A percentile compares a stretch with the other conserved stretches of the same genome.
Evolutionary conservation across 441 rosid species (phyloP).

Genomic region (Breynia disticha): DNA sequence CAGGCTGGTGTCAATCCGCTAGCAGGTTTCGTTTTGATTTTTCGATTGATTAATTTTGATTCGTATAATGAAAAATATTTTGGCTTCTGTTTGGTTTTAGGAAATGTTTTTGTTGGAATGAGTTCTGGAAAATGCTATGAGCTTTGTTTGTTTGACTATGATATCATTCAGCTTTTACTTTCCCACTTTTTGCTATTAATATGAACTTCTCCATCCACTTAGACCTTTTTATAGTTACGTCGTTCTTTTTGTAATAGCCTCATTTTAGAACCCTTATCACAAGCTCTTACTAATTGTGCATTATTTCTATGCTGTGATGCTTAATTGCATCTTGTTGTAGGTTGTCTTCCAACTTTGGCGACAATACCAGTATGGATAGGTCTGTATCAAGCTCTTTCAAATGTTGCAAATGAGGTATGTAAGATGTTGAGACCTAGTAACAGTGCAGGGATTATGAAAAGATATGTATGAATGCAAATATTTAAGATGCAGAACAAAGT

Average conservation of each 20-base stretch:
- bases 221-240: too few species aligned
- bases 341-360: conserved; percentile 88
- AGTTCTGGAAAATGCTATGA: not conserved
- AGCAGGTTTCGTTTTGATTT: conserved; percentile 49
- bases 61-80: not conserved
- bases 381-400: conserved; percentile 95
- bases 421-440: conserved; percentile 4
- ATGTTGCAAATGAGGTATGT: conserved; percentile 91
- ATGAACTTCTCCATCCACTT: not conserved
- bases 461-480: not conserved
- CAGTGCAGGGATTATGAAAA: conserved; percentile 3
- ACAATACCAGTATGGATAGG: conserved; percentile 98
- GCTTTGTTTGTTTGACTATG: not conserved
- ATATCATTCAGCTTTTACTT: not conserved
- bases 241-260: too few species aligned
- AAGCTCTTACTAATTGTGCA: not conserved
- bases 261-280: too few species aligned
- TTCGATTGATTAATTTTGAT: not conserved
- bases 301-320: conserved; percentile 12
- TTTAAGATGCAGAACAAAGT: conserved; percentile 6
- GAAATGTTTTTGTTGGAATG: not conserved
- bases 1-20: conserved; percentile 98
- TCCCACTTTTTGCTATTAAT: not conserved
- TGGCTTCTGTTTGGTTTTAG: not conserved
- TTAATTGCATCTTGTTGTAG: conserved; percentile 26